Evolutionary conservation across 495 filamentous ascomycete species (phyloP).

Genomic region (Chaetomium tenue): DNA sequence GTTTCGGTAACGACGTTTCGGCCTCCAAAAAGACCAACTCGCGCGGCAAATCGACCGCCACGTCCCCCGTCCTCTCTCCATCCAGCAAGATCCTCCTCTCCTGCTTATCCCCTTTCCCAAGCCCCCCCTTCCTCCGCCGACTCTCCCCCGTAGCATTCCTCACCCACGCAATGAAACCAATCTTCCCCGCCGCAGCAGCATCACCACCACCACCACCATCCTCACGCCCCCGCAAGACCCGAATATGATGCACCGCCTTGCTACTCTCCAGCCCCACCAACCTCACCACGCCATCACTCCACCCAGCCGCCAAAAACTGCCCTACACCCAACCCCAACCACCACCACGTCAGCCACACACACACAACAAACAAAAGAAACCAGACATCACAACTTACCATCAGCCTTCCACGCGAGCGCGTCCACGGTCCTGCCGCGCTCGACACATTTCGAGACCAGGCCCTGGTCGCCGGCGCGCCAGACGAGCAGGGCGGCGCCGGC

Average conservation of each 20-base stretch:
- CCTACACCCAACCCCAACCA: constrained; percentile 76
- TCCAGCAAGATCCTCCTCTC: constrained; percentile 41
- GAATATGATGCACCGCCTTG: constrained; percentile 72
- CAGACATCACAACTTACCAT: constrained; percentile 56
- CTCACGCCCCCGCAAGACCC: constrained; percentile 33
- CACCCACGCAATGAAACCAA: constrained; percentile 72
- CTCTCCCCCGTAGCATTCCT: constrained; percentile 59
- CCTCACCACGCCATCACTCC: constrained; percentile 68
- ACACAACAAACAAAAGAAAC: constrained; percentile 33
- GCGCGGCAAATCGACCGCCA: constrained; percentile 62
- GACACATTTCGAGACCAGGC: constrained; percentile 42
- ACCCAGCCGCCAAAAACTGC: constrained; percentile 72
- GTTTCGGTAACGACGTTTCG: constrained; percentile 74
- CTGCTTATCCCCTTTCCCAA: constrained; percentile 27
- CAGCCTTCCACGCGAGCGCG: constrained; percentile 70
- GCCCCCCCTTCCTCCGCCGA: constrained; percentile 19
- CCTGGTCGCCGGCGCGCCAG: constrained; percentile 47
- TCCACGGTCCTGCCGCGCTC: constrained; percentile 53
- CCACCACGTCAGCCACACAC: constrained; percentile 42
- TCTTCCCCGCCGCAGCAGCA: constrained; percentile 29
- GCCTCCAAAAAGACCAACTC: constrained; percentile 77
- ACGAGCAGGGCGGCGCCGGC: constrained; percentile 65
- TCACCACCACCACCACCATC: neutral
- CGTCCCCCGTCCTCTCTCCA: constrained; percentile 28
- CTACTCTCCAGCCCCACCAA: constrained; percentile 72